These are phyloP conservation scores for Withania somnifera DNA, from an alignment of 305 asterid species.

Conservation along the genomic window DNA sequence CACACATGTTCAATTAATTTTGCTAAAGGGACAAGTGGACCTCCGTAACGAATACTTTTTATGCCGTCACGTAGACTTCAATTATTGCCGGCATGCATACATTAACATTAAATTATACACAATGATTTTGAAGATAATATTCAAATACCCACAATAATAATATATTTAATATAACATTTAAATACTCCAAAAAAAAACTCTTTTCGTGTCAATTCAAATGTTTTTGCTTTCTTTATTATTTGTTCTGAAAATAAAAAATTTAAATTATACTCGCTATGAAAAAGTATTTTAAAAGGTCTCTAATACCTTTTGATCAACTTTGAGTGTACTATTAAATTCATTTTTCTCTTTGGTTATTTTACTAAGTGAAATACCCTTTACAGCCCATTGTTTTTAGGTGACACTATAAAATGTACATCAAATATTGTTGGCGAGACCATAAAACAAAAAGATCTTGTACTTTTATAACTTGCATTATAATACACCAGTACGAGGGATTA, in stretches of 20 bases:
- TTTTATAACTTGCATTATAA: background rate
- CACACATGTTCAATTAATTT: background rate
- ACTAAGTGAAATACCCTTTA: background rate
- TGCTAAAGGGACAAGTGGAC: constrained; percentile 36
- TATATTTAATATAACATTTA: background rate
- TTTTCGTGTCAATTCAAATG: too few species aligned
- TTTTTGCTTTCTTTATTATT: too few species aligned
- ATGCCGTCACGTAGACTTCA: constrained; percentile 6
- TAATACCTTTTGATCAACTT: background rate
- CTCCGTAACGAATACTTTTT: constrained; percentile 18
- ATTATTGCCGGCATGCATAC: constrained; percentile 18
- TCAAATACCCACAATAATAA: too few species aligned
- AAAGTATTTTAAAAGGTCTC: background rate
- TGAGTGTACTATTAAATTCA: background rate
- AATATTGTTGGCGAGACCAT: background rate
- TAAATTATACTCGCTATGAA: too few species aligned
- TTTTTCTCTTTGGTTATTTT: background rate
- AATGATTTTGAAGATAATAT: background rate
- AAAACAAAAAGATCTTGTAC: background rate
- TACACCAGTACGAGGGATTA: background rate
- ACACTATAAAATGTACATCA: background rate
- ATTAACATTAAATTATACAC: background rate
- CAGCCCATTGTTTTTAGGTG: background rate
- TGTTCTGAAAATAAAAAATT: too few species aligned
- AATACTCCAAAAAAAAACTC: background rate